Evolutionary conservation across 108 stramenopile species (phyloP).

Genomic region (Skeletonema tropicum): DNA sequence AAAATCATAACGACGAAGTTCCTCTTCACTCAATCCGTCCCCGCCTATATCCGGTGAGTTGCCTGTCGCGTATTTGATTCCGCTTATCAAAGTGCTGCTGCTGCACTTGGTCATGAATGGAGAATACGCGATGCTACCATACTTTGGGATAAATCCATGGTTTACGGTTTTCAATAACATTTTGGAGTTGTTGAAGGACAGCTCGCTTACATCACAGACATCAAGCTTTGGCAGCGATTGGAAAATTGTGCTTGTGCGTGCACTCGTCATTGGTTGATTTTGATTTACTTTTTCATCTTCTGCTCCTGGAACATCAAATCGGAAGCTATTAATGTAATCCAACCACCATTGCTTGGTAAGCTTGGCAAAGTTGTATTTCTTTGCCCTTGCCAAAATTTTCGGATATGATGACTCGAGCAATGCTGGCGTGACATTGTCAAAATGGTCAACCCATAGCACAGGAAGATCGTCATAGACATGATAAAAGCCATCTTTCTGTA

Average conservation of each 20-base stretch:
- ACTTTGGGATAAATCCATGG: not conserved
- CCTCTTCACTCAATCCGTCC: not conserved
- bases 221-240: not conserved
- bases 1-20: not conserved
- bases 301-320: not conserved
- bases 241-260: not conserved
- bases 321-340: slow-evolving; percentile 38
- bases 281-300: too few species aligned
- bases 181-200: not conserved
- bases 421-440: slow-evolving; percentile 52
- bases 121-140: not conserved
- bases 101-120: not conserved
- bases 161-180: not conserved
- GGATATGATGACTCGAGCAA: slow-evolving; percentile 50
- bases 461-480: slow-evolving; percentile 52
- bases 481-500: slow-evolving; percentile 53
- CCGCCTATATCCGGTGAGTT: not conserved
- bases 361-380: slow-evolving; percentile 46
- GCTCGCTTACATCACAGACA: not conserved
- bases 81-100: not conserved
- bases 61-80: not conserved
- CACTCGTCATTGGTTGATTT: not conserved
- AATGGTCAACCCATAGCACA: slow-evolving; percentile 58
- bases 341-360: slow-evolving; percentile 57
- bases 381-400: slow-evolving; percentile 23